These are phyloP conservation scores for Mycena chlorophos DNA, from an alignment of 768 basidiomycete genomes.

Conservation along the genomic window DNA sequence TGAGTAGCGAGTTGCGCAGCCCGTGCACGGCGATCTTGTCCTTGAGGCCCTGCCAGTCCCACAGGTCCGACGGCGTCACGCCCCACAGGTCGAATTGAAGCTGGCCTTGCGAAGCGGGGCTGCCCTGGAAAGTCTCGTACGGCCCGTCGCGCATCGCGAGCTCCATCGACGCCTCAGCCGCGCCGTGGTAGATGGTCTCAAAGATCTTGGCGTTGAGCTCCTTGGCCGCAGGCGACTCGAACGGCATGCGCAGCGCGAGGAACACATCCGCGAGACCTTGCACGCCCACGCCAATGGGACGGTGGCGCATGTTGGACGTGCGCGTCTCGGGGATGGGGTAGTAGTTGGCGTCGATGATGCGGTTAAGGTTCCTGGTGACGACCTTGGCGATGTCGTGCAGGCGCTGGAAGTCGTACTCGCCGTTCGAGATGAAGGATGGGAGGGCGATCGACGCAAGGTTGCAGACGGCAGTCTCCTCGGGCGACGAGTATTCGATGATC, in stretches of 20 bases:
- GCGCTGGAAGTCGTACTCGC: conserved; percentile 90
- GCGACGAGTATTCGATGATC: conserved; percentile 96
- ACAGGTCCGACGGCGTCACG: conserved; percentile 81
- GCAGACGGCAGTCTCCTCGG: conserved; percentile 97
- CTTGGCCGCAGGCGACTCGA: conserved; percentile 86
- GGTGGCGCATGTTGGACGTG: conserved; percentile 93
- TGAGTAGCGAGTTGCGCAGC: conserved; percentile 84
- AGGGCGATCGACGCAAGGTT: conserved; percentile 97
- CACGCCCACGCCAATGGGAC: conserved; percentile 96
- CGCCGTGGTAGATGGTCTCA: conserved; percentile 98
- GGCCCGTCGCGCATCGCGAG: conserved; percentile 76
- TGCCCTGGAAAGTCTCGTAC: conserved; percentile 89
- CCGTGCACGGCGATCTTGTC: conserved; percentile 80
- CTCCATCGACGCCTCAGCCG: conserved; percentile 88
- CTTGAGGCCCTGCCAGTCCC: conserved; percentile 93
- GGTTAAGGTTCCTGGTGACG: conserved; percentile 90
- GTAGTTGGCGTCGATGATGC: conserved; percentile 92
- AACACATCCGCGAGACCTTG: conserved; percentile 98
- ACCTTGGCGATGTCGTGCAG: conserved; percentile 94
- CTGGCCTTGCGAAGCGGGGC: conserved; percentile 84
- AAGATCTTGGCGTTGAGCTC: conserved; percentile 93
- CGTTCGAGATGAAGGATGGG: conserved; percentile 83
- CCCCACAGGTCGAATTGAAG: conserved; percentile 97
- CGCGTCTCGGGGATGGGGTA: conserved; percentile 92
- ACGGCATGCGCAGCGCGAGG: conserved; percentile 95